Conservation (phyloP, 768 basidiomycete species). For the Termitomyces sp. region DNA sequence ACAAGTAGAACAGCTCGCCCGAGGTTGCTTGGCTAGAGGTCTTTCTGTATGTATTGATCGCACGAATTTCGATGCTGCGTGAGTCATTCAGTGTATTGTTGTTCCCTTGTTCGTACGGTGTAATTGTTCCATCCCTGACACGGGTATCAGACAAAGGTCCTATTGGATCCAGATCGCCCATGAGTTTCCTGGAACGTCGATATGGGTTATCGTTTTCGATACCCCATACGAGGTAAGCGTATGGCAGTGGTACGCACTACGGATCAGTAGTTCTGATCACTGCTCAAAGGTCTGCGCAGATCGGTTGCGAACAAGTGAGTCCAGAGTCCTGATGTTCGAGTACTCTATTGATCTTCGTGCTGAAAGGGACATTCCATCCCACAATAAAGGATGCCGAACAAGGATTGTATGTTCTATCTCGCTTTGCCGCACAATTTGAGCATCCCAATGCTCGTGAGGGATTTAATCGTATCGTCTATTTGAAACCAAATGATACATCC, state of each 20-base stretch:
- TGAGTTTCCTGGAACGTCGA: conserved; percentile 56
- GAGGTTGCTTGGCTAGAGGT: conserved; percentile 50
- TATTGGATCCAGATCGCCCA: conserved; percentile 75
- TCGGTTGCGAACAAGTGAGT: conserved; percentile 59
- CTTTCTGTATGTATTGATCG: conserved; percentile 77
- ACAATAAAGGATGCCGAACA: conserved; percentile 65
- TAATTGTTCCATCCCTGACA: conserved; percentile 9
- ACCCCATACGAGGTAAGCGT: conserved; percentile 66
- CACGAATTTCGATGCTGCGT: conserved; percentile 71
- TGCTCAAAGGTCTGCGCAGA: conserved; percentile 52
- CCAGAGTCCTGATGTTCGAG: conserved; percentile 1
- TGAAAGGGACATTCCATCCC: conserved; percentile 66
- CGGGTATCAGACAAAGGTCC: conserved; percentile 52
- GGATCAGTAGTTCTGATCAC: conserved; percentile 5
- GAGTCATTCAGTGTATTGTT: conserved; percentile 23
- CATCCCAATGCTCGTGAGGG: conserved; percentile 59
- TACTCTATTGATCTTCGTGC: conserved; percentile 6
- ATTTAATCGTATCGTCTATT: conserved; percentile 54
- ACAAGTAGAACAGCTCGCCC: conserved; percentile 59
- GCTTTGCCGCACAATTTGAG: conserved; percentile 61
- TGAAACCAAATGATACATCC: conserved; percentile 38
- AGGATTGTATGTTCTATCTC: conserved; percentile 58
- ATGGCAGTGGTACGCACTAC: conserved; percentile 9
- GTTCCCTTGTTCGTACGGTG: conserved; percentile 1
- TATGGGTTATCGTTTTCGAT: conserved; percentile 79